These are phyloP conservation scores for Paraphoma chrysanthemicola DNA, from an alignment of 2,329 filamentous ascomycete species.

Conservation along the genomic window DNA sequence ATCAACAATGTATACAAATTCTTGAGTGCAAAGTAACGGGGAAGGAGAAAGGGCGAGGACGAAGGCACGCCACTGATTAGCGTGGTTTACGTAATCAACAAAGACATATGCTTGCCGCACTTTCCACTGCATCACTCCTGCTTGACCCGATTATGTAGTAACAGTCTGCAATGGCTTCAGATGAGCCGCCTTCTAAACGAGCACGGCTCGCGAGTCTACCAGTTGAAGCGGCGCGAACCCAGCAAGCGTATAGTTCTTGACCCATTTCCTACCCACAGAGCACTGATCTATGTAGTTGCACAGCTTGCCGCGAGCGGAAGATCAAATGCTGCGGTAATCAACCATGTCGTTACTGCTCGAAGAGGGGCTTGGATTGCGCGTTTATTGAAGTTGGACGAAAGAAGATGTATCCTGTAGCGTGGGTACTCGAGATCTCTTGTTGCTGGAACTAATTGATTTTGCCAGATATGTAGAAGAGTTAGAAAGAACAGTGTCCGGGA, in stretches of 20 bases:
- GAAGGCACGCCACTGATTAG: not conserved
- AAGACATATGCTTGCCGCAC: no score
- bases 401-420: not conserved
- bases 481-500: not conserved
- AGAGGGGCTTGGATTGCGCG: not conserved
- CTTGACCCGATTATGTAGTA: not conserved
- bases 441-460: not conserved
- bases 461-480: not conserved
- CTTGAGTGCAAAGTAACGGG: slow-evolving; percentile 7
- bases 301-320: not conserved
- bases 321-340: not conserved
- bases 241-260: not conserved
- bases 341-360: not conserved
- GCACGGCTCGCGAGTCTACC: not conserved
- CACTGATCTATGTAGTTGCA: not conserved
- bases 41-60: not conserved
- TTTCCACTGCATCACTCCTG: not conserved
- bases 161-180: not conserved
- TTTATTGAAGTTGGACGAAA: not conserved
- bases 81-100: not conserved
- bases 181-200: not conserved
- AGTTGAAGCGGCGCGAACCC: not conserved
- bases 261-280: not conserved
- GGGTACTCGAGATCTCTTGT: not conserved
- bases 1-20: slow-evolving; percentile 33